These are phyloP conservation scores for Aphanomyces astaci DNA, from an alignment of 352 stramenopile genomes.

Conservation along the genomic window DNA sequence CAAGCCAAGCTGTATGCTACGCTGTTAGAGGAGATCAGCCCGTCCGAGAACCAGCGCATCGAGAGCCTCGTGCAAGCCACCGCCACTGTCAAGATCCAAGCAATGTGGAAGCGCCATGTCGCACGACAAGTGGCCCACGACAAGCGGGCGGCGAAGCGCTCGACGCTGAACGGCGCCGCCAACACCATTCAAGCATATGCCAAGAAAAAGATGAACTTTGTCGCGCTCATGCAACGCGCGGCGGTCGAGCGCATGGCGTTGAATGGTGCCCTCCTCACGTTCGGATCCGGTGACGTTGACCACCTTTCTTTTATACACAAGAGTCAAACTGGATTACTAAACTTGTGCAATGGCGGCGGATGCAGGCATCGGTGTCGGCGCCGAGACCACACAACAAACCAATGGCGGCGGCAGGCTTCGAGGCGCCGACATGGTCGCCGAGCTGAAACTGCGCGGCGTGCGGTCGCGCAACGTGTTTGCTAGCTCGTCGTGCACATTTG, in stretches of 20 bases:
- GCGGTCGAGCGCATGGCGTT: slow-evolving; percentile 40
- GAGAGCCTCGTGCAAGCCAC: slow-evolving; percentile 33
- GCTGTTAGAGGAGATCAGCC: slow-evolving; percentile 41
- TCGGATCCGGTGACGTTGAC: slow-evolving; percentile 39
- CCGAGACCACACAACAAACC: slow-evolving; percentile 34
- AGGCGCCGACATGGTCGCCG: slow-evolving; percentile 47
- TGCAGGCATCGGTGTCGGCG: slow-evolving; percentile 38
- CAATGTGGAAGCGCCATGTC: slow-evolving; percentile 48
- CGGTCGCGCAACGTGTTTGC: background rate
- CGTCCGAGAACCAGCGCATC: slow-evolving; percentile 36
- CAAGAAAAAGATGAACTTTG: slow-evolving; percentile 38
- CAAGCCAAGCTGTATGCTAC: slow-evolving; percentile 42
- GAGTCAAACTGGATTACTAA: no score
- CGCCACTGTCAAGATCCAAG: slow-evolving; percentile 45
- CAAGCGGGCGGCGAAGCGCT: slow-evolving; percentile 26
- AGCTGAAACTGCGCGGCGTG: slow-evolving; percentile 11
- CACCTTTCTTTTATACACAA: no score
- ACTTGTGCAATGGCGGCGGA: no score
- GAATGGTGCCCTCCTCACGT: slow-evolving; percentile 50
- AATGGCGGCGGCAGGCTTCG: no score
- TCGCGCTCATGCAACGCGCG: slow-evolving; percentile 45
- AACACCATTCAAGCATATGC: slow-evolving; percentile 43
- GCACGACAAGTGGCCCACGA: slow-evolving; percentile 30
- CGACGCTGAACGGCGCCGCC: slow-evolving; percentile 41
- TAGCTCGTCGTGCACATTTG: slow-evolving; percentile 19